Evolutionary conservation across 371 early-diverging fungal genomes (phyloP).

Genomic region (Lichtheimia corymbifera): DNA sequence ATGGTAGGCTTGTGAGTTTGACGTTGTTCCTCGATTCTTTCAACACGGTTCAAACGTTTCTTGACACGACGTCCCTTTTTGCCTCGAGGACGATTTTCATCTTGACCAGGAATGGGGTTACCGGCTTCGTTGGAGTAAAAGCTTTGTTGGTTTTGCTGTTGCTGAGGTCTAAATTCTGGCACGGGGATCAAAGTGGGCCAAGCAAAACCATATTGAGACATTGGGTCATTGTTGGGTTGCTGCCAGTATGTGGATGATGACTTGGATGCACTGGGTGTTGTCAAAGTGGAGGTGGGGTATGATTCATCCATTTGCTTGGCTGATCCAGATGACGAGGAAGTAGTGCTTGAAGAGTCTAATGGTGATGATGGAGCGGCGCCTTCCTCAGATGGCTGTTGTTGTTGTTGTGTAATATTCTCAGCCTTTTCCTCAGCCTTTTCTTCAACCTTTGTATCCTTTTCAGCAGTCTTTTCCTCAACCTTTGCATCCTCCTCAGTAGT

Average conservation of each 20-base stretch:
- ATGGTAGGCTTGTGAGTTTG: slow-evolving; percentile 37
- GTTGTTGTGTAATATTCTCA: neutral
- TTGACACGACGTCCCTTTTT: slow-evolving; percentile 13
- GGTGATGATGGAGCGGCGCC: slow-evolving; percentile 10
- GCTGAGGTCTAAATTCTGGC: slow-evolving; percentile 10
- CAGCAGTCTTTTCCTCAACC: neutral
- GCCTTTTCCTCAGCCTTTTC: neutral
- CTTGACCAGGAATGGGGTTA: slow-evolving; percentile 8
- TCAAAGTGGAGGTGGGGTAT: slow-evolving; percentile 3
- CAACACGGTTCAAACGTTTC: slow-evolving; percentile 33
- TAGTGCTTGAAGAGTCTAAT: slow-evolving; percentile 13
- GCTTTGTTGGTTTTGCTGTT: slow-evolving; percentile 3
- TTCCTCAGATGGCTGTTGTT: slow-evolving; percentile 4
- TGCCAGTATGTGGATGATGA: slow-evolving; percentile 9
- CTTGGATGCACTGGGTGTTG: neutral
- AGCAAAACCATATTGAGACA: slow-evolving; percentile 12
- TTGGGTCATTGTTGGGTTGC: slow-evolving; percentile 1
- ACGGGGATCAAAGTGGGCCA: slow-evolving; percentile 16
- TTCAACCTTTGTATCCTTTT: neutral
- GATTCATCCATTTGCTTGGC: slow-evolving; percentile 11
- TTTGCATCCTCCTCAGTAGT: neutral
- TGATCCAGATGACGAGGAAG: slow-evolving; percentile 14
- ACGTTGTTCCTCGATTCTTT: slow-evolving; percentile 40
- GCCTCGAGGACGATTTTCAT: neutral
- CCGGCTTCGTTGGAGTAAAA: slow-evolving; percentile 10